Evolutionary conservation across 2,329 filamentous ascomycete species (phyloP).

Genomic region (Penicillium sp.): DNA sequence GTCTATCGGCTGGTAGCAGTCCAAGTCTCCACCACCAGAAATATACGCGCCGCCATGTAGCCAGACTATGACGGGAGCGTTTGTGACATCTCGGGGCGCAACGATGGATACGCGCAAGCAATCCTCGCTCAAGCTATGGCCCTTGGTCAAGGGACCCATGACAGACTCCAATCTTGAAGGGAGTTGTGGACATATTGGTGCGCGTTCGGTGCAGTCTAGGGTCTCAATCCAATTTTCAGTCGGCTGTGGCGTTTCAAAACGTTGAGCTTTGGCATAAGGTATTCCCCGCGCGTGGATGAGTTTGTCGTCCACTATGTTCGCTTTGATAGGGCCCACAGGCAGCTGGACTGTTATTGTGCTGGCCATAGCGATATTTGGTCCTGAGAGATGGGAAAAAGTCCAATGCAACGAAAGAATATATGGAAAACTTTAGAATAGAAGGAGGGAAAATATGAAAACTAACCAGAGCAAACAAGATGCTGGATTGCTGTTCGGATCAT

Average conservation of each 20-base stretch:
- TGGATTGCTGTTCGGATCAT: not conserved
- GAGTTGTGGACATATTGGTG: constrained; percentile 16
- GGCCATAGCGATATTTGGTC: not conserved
- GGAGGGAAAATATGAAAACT: not conserved
- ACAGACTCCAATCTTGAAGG: constrained; percentile 15
- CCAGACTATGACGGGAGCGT: constrained; percentile 22
- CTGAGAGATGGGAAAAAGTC: not conserved
- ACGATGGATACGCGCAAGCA: constrained; percentile 10
- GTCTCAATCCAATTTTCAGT: not conserved
- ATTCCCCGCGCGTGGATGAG: constrained; percentile 20
- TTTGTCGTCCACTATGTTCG: not conserved
- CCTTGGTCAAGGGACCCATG: constrained; percentile 14
- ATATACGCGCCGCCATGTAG: constrained; percentile 26
- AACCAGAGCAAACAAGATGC: not conserved
- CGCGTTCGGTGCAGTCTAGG: constrained; percentile 5
- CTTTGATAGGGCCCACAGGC: constrained; percentile 11
- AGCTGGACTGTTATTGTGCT: constrained; percentile 3
- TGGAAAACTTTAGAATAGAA: not conserved
- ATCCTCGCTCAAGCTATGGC: constrained; percentile 8
- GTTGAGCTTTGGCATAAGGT: constrained; percentile 21
- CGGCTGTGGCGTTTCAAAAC: constrained; percentile 15
- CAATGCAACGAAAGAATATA: not conserved
- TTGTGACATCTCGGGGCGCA: constrained; percentile 7
- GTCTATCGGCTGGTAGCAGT: constrained; percentile 20
- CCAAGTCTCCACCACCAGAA: constrained; percentile 22